Evolutionary conservation across 2,329 filamentous ascomycete species (phyloP).

Genomic region (Penicillium sp.): DNA sequence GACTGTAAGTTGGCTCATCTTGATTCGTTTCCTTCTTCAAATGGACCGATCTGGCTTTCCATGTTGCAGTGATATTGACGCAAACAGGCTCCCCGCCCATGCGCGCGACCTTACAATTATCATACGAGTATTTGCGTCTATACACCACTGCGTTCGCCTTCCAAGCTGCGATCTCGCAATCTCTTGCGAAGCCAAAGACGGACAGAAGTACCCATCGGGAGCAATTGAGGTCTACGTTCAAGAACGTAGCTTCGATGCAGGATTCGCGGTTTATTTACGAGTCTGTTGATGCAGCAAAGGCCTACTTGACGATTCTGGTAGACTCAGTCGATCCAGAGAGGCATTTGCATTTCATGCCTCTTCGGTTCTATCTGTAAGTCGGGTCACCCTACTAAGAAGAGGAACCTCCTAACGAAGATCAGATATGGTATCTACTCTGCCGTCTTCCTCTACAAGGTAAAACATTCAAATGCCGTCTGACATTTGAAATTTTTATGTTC

Average conservation of each 20-base stretch:
- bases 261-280: conserved; percentile 72
- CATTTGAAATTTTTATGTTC: no score
- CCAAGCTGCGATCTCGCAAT: conserved; percentile 69
- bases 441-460: conserved; percentile 69
- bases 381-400: background rate
- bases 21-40: background rate
- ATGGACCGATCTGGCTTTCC: background rate
- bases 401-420: conserved; percentile 19
- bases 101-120: conserved; percentile 71
- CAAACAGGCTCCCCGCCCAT: conserved; percentile 65
- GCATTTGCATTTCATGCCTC: conserved; percentile 67
- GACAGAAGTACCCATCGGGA: conserved; percentile 46
- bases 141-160: conserved; percentile 80
- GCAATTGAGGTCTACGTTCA: conserved; percentile 54
- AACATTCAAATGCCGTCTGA: background rate
- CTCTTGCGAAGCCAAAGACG: conserved; percentile 48
- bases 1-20: no score
- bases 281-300: conserved; percentile 68
- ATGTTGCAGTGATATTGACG: conserved; percentile 20
- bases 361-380: conserved; percentile 66
- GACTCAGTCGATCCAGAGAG: conserved; percentile 64
- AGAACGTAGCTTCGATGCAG: conserved; percentile 64
- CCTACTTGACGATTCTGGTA: conserved; percentile 65
- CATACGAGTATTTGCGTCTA: conserved; percentile 73
- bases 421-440: conserved; percentile 65